Evolutionary conservation across 257 asterid species (phyloP), one percentile per base, ranked within the genome.

Genomic region (Nyctanthes arbortristis): DNA sequence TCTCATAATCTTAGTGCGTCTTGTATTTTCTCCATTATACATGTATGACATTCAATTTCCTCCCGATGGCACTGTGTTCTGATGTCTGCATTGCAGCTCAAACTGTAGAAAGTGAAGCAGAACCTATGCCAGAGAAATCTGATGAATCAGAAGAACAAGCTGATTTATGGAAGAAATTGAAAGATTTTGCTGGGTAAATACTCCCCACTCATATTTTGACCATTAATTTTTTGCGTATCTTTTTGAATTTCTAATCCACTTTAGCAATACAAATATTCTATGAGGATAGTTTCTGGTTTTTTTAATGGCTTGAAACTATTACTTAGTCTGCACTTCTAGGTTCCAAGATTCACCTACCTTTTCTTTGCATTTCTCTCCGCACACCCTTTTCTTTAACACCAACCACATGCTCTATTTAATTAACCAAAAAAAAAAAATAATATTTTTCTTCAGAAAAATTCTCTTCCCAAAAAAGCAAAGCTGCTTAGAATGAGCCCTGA

Each of bases 121-220:
- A 54, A 75, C 66, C 90, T 47, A 58, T 47, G 27, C 43, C 71
- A 3, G 90, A 80, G 72, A 77, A 73, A 20, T 70, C 66, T 31
- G 90, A 83, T 43, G 83, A 80, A 56, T 61, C 93, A 2, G 89
- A 85, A 79, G 91, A 85, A 58, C 74, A 79, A 74, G 77, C 71
- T 52, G 89, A 87, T 76, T 30, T 87, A 13, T 86, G 88, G 99
- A 89, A 89, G 85, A 71, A 81, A 73, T 69, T 94, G 75, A 82
- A 84, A 78, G 91, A 86, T 81, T 76, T 94, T 24, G 97, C 93
- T 2, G 96, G 99, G 99, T 94, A 91, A 71, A 57, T 55, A 39
- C 66, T 68, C 66, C 66, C 47, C 49, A n/a, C 63, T 62, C 36
- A 34, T 49, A n/a, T 52, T 73, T 56, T 49, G n/a, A 37, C 47